Percentiles rank a stretch among this genome's conserved stretches.
These are phyloP conservation scores for Fusarium sp. DNA, from an alignment of 2,329 filamentous ascomycete species.

Conservation along the genomic window DNA sequence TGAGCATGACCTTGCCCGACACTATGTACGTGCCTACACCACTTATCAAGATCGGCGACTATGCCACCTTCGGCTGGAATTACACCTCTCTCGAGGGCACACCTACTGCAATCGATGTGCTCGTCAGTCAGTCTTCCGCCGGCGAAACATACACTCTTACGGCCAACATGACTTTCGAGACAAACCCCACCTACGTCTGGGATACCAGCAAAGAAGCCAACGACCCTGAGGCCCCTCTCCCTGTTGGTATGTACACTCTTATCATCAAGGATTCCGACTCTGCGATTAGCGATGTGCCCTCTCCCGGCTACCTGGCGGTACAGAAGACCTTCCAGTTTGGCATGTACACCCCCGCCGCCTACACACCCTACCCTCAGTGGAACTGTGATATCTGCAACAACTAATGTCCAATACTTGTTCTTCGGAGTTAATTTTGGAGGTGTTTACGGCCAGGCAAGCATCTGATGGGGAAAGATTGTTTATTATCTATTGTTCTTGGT, in stretches of 20 bases:
- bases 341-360: slow-evolving; percentile 64
- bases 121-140: slow-evolving; percentile 65
- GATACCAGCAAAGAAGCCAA: slow-evolving; percentile 65
- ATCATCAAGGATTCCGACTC: slow-evolving; percentile 70
- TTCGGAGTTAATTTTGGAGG: slow-evolving; percentile 29
- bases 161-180: slow-evolving; percentile 69
- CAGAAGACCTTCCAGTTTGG: slow-evolving; percentile 65
- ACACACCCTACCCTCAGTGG: slow-evolving; percentile 64
- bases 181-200: slow-evolving; percentile 66
- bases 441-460: slow-evolving; percentile 39
- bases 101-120: slow-evolving; percentile 69
- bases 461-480: slow-evolving; percentile 32
- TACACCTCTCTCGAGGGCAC: slow-evolving; percentile 69
- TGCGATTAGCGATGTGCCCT: slow-evolving; percentile 60
- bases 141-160: slow-evolving; percentile 69
- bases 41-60: slow-evolving; percentile 70
- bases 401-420: slow-evolving; percentile 51
- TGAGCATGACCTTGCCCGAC: slow-evolving; percentile 65
- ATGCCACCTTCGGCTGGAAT: slow-evolving; percentile 72
- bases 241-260: slow-evolving; percentile 68
- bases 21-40: slow-evolving; percentile 56
- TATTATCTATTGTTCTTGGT: slow-evolving; percentile 16
- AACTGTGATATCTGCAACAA: slow-evolving; percentile 68
- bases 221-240: slow-evolving; percentile 58
- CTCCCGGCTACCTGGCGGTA: slow-evolving; percentile 66